Conservation (phyloP, 1,139 yeast genomes). For the Yamadazyma conglobata region DNA sequence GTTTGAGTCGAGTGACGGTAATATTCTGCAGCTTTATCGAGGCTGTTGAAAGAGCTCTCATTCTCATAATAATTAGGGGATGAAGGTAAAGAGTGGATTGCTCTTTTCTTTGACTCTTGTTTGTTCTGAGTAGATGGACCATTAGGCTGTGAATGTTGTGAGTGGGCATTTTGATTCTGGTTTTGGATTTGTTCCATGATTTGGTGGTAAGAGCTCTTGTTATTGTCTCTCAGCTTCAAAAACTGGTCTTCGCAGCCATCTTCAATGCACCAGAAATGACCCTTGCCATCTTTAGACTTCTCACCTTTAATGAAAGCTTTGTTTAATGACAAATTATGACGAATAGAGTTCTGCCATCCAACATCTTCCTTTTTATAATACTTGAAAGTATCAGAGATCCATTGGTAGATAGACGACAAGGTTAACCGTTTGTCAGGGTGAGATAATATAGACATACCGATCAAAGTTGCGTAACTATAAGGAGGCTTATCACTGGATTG, state of each 20-base stretch:
- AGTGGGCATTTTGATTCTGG: slow-evolving; percentile 1
- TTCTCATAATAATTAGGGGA: slow-evolving; percentile 26
- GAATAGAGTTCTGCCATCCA: slow-evolving; percentile 92
- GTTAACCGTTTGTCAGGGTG: slow-evolving; percentile 80
- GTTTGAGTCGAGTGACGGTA: slow-evolving; percentile 1
- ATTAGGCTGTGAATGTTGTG: too few species aligned
- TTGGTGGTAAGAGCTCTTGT: slow-evolving; percentile 44
- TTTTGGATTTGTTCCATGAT: slow-evolving; percentile 42
- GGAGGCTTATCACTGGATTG: slow-evolving; percentile 73
- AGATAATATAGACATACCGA: slow-evolving; percentile 89
- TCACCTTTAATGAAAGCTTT: slow-evolving; percentile 89
- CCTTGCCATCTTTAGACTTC: slow-evolving; percentile 92
- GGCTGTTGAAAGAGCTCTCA: slow-evolving; percentile 4
- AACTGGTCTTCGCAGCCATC: slow-evolving; percentile 81
- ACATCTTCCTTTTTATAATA: slow-evolving; percentile 84
- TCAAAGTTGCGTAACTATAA: slow-evolving; percentile 87
- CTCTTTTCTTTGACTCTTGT: slow-evolving; percentile 13
- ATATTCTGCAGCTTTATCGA: slow-evolving; percentile 9
- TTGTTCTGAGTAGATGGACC: slow-evolving; percentile 1
- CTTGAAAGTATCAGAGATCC: slow-evolving; percentile 87
- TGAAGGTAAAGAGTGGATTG: slow-evolving; percentile 31
- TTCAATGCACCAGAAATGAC: slow-evolving; percentile 93
- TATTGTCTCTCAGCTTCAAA: slow-evolving; percentile 56
- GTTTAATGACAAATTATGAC: slow-evolving; percentile 80
- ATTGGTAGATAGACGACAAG: slow-evolving; percentile 82